phyloP scores from a whole-genome alignment of 441 rosid species.

The Bocquillonia castaneifolia region DNA sequence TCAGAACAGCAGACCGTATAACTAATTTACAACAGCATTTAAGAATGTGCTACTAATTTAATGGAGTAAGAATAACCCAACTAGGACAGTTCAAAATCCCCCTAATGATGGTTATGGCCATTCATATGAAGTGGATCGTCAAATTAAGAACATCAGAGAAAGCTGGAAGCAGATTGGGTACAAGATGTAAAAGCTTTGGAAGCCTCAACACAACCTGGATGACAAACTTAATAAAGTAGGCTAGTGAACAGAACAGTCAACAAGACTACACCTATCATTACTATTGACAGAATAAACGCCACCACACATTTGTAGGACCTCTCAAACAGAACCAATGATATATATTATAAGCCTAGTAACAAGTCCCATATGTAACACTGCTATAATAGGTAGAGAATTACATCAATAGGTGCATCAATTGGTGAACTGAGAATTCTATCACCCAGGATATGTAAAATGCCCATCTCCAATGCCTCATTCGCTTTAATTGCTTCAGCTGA shows the following conservation, averaged over 20 bases:
- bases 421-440: constrained; percentile 72
- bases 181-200: neutral
- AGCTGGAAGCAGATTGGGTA: neutral
- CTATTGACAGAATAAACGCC: neutral
- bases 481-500: constrained; percentile 48
- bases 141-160: neutral
- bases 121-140: neutral
- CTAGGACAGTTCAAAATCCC: neutral
- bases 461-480: constrained; percentile 90
- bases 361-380: neutral
- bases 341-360: neutral
- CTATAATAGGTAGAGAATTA: constrained; percentile 28
- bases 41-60: neutral
- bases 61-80: neutral
- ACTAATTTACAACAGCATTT: neutral
- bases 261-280: constrained; percentile 2
- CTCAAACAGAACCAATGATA: neutral
- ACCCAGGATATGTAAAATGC: constrained; percentile 65
- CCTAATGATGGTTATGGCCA: neutral
- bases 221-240: neutral
- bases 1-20: constrained; percentile 3
- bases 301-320: neutral
- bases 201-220: neutral
- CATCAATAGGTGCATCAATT: constrained; percentile 79
- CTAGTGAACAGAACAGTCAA: neutral